Evolutionary conservation across 805 yeast genomes (phyloP), one percentile per base, ranked within the genome.

Genomic region (Kazachstania martiniae): DNA sequence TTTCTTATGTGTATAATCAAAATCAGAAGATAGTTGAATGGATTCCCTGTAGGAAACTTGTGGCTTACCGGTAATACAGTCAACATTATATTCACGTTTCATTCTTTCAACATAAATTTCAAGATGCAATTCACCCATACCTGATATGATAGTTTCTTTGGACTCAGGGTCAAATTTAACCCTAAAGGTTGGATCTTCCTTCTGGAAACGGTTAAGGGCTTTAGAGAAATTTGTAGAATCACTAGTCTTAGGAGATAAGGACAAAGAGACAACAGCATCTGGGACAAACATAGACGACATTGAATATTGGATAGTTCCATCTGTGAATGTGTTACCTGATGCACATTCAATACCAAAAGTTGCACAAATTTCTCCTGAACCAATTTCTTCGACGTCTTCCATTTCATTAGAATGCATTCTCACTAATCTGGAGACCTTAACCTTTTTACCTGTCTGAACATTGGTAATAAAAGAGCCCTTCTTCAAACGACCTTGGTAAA

Each of bases 211-310:
- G 62, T 86, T 87, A 66, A 91, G 75, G 33, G 99, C 99, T 61
- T 89, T 91, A 21, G 97, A 86, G 58, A 91, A 91, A 58, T 86
- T 85, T 34, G 82, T 73, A 13, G 37, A 27, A 56, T 91, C 97
- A 51, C 81, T 84, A 25, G 86, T 66, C 56, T 81, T 81, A 34
- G 99, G 98, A 23, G 75, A 68, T 49, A 91, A 80, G 12, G 95
- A 79, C 37, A 91, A 67, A 5, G 98, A 91, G 33, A 91, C 89
- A 42, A 91, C 99, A 1, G 99, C 95, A 59, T 91, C 99, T 5
- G 99, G 99, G 40, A 91, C 98, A 62, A 69, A 91, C 98, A 91
- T 91, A 4, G 96, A 85, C 35, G 93, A 76, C 97, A 91, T 89
- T 34, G 98, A 77, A 48, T 82, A 78, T 48, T 76, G 68, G 34